phyloP scores from a whole-genome alignment of 495 filamentous ascomycete species.

The Hypoxylon fragiforme region DNA sequence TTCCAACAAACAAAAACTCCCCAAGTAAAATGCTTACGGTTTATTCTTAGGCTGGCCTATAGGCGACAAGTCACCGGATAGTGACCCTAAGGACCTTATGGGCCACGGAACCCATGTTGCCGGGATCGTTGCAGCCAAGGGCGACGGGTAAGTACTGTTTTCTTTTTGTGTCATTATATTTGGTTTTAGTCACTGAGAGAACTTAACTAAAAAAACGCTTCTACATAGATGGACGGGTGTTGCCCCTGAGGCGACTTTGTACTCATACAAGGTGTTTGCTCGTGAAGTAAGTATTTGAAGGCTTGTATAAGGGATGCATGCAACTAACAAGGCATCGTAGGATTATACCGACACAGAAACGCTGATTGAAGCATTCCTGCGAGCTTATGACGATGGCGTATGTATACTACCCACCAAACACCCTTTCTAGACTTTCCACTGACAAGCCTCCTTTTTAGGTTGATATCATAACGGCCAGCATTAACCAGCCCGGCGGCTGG shows the following conservation, averaged over 20 bases:
- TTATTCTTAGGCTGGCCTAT: conserved; percentile 8
- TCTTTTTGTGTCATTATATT: too few relatives aligned
- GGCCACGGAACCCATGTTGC: conserved; percentile 49
- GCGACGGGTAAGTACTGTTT: conserved; percentile 14
- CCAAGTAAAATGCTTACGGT: neutral
- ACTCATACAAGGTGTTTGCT: conserved; percentile 48
- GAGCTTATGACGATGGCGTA: conserved; percentile 46
- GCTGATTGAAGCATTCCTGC: conserved; percentile 44
- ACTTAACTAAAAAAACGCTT: too few relatives aligned
- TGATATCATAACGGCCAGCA: conserved; percentile 49
- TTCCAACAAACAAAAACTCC: neutral
- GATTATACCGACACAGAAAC: conserved; percentile 36
- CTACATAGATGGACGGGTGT: conserved; percentile 50
- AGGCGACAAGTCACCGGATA: conserved; percentile 27
- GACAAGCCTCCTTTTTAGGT: conserved; percentile 6
- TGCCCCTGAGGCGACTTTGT: conserved; percentile 49
- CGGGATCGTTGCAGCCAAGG: conserved; percentile 49
- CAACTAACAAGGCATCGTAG: neutral
- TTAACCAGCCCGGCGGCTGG: conserved; percentile 43
- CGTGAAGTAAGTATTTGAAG: conserved; percentile 2
- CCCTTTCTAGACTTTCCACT: neutral
- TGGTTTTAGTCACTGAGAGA: too few relatives aligned
- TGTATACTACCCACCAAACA: neutral
- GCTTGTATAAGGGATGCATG: neutral
- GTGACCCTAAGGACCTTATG: conserved; percentile 42